These are phyloP conservation scores for Hylodesmum podocarpum DNA, from an alignment of 306 rosid species.

Conservation along the genomic window DNA sequence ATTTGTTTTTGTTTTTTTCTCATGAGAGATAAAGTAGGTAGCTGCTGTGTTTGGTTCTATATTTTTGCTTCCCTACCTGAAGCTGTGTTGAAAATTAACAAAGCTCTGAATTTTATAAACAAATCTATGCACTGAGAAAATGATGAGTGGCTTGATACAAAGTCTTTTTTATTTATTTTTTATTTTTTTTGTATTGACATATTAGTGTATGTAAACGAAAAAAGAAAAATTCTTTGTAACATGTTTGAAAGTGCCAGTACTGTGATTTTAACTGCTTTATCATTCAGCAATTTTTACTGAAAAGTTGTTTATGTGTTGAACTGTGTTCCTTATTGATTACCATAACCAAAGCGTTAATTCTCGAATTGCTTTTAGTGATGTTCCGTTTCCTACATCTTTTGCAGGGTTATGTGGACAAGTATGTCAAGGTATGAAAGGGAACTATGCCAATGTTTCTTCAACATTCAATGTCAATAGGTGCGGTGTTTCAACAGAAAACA, in stretches of 20 bases:
- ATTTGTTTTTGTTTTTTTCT: background rate
- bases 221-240: background rate
- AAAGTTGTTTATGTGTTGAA: background rate
- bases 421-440: slow-evolving; percentile 55
- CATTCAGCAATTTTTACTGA: background rate
- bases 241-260: background rate
- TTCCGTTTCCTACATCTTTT: slow-evolving; percentile 29
- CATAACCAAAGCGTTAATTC: background rate
- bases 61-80: background rate
- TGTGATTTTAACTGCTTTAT: slow-evolving; percentile 14
- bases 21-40: background rate
- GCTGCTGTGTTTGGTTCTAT: background rate
- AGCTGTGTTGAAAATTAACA: background rate
- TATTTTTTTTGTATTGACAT: background rate
- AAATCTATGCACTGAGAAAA: background rate
- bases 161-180: background rate
- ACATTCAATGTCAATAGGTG: slow-evolving; percentile 19
- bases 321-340: background rate
- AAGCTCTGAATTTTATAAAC: slow-evolving; percentile 1
- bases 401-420: slow-evolving; percentile 91
- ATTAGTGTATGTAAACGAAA: background rate
- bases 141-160: background rate
- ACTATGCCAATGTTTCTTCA: slow-evolving; percentile 9
- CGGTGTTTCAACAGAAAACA: slow-evolving; percentile 20
- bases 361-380: slow-evolving; percentile 3